phyloP scores from a whole-genome alignment of 1,284 basidiomycete genomes.

The Microstroma glucosiphilum region DNA sequence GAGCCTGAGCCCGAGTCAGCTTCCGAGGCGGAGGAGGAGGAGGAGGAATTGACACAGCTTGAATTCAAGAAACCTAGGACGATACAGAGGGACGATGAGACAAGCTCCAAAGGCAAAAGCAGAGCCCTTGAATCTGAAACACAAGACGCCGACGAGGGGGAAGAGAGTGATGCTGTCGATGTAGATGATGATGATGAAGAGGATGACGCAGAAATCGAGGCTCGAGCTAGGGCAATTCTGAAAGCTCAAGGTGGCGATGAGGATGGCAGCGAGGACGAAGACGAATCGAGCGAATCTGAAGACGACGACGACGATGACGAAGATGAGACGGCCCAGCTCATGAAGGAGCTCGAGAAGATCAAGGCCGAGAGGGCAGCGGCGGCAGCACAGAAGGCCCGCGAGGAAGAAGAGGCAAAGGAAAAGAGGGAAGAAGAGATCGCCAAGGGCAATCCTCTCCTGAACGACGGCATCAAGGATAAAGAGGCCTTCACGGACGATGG shows the following conservation, averaged over 20 bases:
- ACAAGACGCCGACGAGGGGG: constrained; percentile 12
- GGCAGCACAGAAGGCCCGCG: constrained; percentile 27
- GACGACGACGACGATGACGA: constrained; percentile 27
- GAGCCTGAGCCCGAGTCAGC: constrained; percentile 11
- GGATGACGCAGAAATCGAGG: constrained; percentile 12
- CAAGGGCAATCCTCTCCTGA: constrained; percentile 42
- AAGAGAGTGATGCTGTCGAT: constrained; percentile 11
- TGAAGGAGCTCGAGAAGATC: constrained; percentile 45
- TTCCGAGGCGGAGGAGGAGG: constrained; percentile 9
- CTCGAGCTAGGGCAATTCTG: constrained; percentile 3
- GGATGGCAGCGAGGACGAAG: constrained; percentile 4
- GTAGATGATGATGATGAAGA: constrained; percentile 14
- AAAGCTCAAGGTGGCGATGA: constrained; percentile 2
- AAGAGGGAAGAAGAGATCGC: constrained; percentile 42
- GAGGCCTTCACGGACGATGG: neutral
- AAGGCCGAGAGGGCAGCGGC: constrained; percentile 27
- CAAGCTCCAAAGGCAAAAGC: neutral
- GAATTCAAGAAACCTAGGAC: constrained; percentile 17
- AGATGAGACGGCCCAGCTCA: constrained; percentile 34
- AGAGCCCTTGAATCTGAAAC: neutral
- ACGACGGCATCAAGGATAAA: constrained; percentile 17
- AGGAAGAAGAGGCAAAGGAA: constrained; percentile 16
- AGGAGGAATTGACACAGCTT: constrained; percentile 12
- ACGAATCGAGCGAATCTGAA: constrained; percentile 13
- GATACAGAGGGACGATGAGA: neutral